Evolutionary conservation across 768 basidiomycete species (phyloP).

Genomic region (Collybiopsis confluens): DNA sequence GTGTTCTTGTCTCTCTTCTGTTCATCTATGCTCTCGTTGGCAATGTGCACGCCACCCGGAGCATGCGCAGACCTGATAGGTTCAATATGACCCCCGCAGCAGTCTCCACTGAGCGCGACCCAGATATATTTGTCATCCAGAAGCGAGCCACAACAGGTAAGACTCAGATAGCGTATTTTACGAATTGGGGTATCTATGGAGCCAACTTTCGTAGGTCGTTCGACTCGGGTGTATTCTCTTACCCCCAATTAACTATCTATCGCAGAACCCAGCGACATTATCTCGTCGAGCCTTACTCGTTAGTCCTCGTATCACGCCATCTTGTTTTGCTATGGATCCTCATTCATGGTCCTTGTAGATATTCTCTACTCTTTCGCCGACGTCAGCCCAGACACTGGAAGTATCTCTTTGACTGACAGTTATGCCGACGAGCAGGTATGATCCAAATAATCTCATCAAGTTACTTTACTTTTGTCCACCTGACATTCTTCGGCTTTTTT

Average conservation of each 20-base stretch:
- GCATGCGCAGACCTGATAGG: constrained; percentile 3
- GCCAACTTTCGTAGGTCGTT: constrained; percentile 53
- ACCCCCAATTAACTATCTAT: background rate
- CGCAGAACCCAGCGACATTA: constrained; percentile 63
- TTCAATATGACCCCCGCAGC: constrained; percentile 1
- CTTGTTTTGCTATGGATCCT: background rate
- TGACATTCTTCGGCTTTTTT: constrained; percentile 12
- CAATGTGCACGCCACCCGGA: constrained; percentile 4
- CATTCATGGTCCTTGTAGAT: constrained; percentile 25
- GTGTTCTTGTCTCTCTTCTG: background rate
- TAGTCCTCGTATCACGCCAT: constrained; percentile 14
- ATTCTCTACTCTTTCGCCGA: constrained; percentile 82
- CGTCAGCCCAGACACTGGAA: constrained; percentile 54
- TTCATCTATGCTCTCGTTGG: background rate
- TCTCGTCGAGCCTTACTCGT: constrained; percentile 60
- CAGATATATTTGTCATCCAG: constrained; percentile 1
- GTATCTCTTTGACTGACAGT: constrained; percentile 61
- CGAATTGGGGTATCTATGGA: constrained; percentile 57
- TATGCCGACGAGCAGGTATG: constrained; percentile 70
- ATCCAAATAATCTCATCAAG: background rate
- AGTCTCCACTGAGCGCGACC: background rate
- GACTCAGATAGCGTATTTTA: constrained; percentile 44
- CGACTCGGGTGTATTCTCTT: constrained; percentile 1
- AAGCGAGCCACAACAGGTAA: constrained; percentile 11
- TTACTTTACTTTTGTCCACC: background rate